Evolutionary conservation across 257 asterid genomes (phyloP), one percentile per base, ranked within the genome.

Genomic region (Ocimum tenuiflorum): DNA sequence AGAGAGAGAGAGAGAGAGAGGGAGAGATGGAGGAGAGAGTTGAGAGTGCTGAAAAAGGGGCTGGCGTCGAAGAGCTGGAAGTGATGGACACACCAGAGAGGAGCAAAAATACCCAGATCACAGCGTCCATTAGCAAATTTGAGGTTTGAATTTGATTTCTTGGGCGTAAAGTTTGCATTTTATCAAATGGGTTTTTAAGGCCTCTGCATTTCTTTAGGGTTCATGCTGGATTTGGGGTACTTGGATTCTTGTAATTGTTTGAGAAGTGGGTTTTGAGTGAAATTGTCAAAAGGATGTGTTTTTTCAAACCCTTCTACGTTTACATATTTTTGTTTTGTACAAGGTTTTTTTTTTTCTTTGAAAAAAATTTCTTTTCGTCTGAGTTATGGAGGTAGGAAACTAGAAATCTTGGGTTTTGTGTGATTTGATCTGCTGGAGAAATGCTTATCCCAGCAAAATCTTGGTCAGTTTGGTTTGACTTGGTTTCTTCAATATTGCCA

Each of bases 21-120:
- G 14, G 4, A 39, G 47, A 55, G 57, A 82, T 72, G 82, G 84
- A 63, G 71, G 76, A 52, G 65, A 49, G 71, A 23, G 68, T 60
- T 63, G 79, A 67, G 68, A n/a, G 31, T 33, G 59, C 65, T 56
- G 77, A 12, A 9, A 69, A 52, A 38, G 74, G 54, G 70, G 22
- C 20, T n/a, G 27, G 29, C 14, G 46, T 14, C 20, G 82, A 80
- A 63, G 82, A 69, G 18, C 48, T 64, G 11, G 86, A 75, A 70
- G 85, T 84, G 71, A 87, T 89, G 96, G 98, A 86, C 52, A 92
- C 98, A 41, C 98, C 98, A 0, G 89, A 86, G 53, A 84, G 89
- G 79, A 81, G 82, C 82, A 86, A 80, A 80, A 79, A 18, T 68
- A 63, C 15, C 74, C 96, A 92, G 91, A 89, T 89, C 86, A 78